A percentile compares a stretch with the other conserved stretches of the same genome.
phyloP scores from a whole-genome alignment of 2,329 filamentous ascomycete species.

The Diaporthe capsici region DNA sequence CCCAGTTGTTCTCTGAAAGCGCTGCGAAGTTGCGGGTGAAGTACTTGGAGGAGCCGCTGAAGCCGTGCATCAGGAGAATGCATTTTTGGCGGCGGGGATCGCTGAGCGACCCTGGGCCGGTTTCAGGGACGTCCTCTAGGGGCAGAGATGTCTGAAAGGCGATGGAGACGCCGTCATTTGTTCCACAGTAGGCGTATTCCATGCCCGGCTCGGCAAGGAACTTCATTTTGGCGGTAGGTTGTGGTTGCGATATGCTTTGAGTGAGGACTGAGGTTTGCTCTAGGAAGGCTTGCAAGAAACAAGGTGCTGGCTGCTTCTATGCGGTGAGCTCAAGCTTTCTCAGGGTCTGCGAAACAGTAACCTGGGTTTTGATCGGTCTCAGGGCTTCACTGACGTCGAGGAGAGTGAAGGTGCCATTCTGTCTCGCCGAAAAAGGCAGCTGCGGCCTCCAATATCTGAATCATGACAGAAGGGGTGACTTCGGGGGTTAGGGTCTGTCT shows the following conservation, averaged over 20 bases:
- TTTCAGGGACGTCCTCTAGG: constrained; percentile 38
- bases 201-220: constrained; percentile 45
- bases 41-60: constrained; percentile 57
- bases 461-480: background rate
- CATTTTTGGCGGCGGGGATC: constrained; percentile 45
- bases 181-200: constrained; percentile 47
- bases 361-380: background rate
- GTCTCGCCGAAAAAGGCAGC: constrained; percentile 25
- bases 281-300: background rate
- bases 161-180: constrained; percentile 53
- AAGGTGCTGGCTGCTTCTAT: background rate
- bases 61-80: constrained; percentile 57
- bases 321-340: background rate
- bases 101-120: constrained; percentile 26
- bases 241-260: too few species aligned
- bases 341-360: background rate
- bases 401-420: background rate
- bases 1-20: constrained; percentile 51
- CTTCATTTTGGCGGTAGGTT: constrained; percentile 26
- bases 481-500: constrained; percentile 29
- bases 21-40: constrained; percentile 53
- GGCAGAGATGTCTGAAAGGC: constrained; percentile 54
- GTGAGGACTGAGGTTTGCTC: background rate
- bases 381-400: background rate
- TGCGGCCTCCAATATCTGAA: background rate